These are phyloP conservation scores for Lasiodiplodia sp. DNA, from an alignment of 2,329 filamentous ascomycete species.

Conservation along the genomic window DNA sequence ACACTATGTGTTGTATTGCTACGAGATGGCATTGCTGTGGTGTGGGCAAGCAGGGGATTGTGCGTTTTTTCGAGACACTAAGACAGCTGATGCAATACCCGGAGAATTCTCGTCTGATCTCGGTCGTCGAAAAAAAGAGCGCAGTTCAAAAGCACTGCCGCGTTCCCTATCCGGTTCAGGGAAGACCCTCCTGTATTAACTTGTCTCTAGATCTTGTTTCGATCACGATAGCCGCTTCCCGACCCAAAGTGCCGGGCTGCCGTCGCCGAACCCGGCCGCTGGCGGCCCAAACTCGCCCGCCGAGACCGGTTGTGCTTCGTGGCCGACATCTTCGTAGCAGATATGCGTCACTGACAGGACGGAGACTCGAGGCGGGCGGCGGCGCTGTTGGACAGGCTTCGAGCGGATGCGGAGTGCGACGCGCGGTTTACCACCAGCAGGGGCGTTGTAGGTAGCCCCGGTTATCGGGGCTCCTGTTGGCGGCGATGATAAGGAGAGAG, in stretches of 20 bases:
- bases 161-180: background rate
- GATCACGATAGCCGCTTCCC: background rate
- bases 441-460: background rate
- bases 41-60: background rate
- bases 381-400: background rate
- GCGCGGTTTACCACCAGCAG: background rate
- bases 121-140: constrained; percentile 1
- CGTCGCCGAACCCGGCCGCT: too few relatives aligned
- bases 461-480: background rate
- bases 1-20: background rate
- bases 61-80: background rate
- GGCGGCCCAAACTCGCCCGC: too few relatives aligned
- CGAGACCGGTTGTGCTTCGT: too few relatives aligned
- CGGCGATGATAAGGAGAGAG: background rate
- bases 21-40: background rate
- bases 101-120: constrained; percentile 20
- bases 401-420: background rate
- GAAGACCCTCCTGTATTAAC: background rate
- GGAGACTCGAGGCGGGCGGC: too few relatives aligned
- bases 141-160: constrained; percentile 1
- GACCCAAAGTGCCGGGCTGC: constrained; percentile 1
- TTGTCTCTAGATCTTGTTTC: background rate
- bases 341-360: too few relatives aligned
- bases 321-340: too few relatives aligned
- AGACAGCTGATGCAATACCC: constrained; percentile 9